Conservation (phyloP, 108 stramenopile species). For the Discostella pseudostelligera region DNA sequence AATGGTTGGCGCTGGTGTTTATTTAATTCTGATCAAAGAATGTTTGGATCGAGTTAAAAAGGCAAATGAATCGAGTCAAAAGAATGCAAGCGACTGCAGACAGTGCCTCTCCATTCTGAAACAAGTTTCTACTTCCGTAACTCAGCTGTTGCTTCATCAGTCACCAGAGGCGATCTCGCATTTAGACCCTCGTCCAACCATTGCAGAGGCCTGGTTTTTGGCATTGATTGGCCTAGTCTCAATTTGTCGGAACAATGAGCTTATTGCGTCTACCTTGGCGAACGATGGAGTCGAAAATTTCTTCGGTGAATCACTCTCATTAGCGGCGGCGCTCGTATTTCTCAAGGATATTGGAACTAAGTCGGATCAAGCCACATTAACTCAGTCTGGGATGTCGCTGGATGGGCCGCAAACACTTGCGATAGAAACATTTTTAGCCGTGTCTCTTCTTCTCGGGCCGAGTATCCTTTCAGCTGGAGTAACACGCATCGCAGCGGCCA, state of each 20-base stretch:
- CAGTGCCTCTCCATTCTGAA: constrained; percentile 42
- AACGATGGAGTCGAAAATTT: constrained; percentile 30
- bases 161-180: constrained; percentile 40
- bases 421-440: constrained; percentile 56
- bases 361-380: constrained; percentile 3
- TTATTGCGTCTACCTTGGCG: constrained; percentile 8
- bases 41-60: constrained; percentile 22
- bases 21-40: constrained; percentile 44
- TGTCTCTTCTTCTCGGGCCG: constrained; percentile 50
- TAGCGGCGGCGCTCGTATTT: constrained; percentile 51
- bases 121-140: constrained; percentile 16
- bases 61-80: not conserved
- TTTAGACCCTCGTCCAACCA: constrained; percentile 69
- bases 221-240: constrained; percentile 28
- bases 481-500: constrained; percentile 14
- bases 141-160: constrained; percentile 17
- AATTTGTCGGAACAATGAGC: constrained; percentile 24
- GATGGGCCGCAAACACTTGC: constrained; percentile 82
- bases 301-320: constrained; percentile 51
- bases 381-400: constrained; percentile 57
- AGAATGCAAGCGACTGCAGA: constrained; percentile 4
- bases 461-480: constrained; percentile 39
- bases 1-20: constrained; percentile 61
- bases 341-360: constrained; percentile 46
- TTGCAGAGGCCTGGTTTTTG: constrained; percentile 74